Percentiles rank a stretch among this genome's conserved stretches.
phyloP scores from a whole-genome alignment of 352 stramenopile genomes.

The Hyaloperonospora brassicae region DNA sequence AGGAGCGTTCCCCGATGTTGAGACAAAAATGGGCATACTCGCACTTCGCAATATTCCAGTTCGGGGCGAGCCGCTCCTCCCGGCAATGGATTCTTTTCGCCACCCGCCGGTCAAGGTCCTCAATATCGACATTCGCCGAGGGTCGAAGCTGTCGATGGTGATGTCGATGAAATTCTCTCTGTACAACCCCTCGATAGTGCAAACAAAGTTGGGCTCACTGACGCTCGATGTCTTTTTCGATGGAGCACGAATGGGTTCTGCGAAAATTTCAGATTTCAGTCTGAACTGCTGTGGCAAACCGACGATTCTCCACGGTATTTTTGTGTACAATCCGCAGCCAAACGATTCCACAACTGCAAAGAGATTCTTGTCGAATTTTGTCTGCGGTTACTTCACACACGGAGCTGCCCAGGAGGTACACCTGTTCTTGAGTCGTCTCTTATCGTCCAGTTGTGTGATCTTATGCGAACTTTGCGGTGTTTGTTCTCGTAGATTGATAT shows the following conservation, averaged over 20 bases:
- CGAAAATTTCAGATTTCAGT: slow-evolving; percentile 50
- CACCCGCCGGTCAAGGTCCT: slow-evolving; percentile 54
- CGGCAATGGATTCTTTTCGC: slow-evolving; percentile 65
- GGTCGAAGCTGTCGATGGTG: slow-evolving; percentile 37
- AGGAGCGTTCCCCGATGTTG: slow-evolving; percentile 59
- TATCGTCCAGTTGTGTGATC: background rate
- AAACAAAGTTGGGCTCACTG: slow-evolving; percentile 46
- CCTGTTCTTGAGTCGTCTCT: slow-evolving; percentile 1
- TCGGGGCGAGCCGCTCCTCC: slow-evolving; percentile 37
- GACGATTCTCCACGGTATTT: slow-evolving; percentile 47
- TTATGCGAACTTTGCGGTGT: slow-evolving; percentile 4
- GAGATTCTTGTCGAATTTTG: slow-evolving; percentile 80
- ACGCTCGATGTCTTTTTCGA: slow-evolving; percentile 46
- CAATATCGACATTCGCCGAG: slow-evolving; percentile 54
- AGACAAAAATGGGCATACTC: slow-evolving; percentile 71
- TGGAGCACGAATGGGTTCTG: slow-evolving; percentile 43
- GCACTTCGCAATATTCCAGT: slow-evolving; percentile 54
- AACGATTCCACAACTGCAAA: slow-evolving; percentile 27
- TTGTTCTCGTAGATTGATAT: slow-evolving; percentile 49
- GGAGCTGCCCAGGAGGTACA: slow-evolving; percentile 53
- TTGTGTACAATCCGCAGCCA: slow-evolving; percentile 42
- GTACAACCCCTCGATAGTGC: slow-evolving; percentile 62
- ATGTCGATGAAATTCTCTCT: slow-evolving; percentile 67
- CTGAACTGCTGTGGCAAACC: slow-evolving; percentile 55
- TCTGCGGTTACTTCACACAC: slow-evolving; percentile 70